Evolutionary conservation across 805 yeast species (phyloP), one percentile per base, ranked within the genome.

Genomic region (Scheffersomyces coipomensis): DNA sequence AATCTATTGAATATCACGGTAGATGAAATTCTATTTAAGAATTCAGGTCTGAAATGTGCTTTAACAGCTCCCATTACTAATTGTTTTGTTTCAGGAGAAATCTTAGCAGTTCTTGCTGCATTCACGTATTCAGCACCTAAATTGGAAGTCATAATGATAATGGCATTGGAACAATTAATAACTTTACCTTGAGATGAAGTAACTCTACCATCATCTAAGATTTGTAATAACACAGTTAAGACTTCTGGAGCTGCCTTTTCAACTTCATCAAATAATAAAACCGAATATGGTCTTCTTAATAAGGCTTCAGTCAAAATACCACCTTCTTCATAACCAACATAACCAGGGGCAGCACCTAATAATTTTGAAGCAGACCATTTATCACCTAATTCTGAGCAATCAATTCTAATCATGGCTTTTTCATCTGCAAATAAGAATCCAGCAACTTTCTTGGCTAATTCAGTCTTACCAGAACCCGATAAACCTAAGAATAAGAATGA

Each of bases 241-340:
- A 93, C 99, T 61, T 91, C 98, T 1, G 99, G 99, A 5, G 96
- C 96, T 13, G 99, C 99, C 66, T 93, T 93, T 60, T 93, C 99
- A 40, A 93, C 96, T 69, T 93, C 99, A 66, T 93, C 99, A 57
- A 93, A 93, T 45, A 93, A 73, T 29, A 93, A 76, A n/a, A 93
- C 99, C 5, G 97, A 88, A 68, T 93, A 93, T 40, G 99, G 99
- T 45, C 85, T 83, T 56, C 97, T 79, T 45, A 88, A 76, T 40
- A 93, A 74, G 48, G 93, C 96, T 55, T 93, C 95, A 5, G 99
- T 93, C 50, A 93, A 75, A 52, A 91, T 78, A 49, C 99, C 99
- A 62, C 99, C 99, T 63, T 93, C 97, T 60, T 90, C 97, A 62
- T 86, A 95, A 29, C 99, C 99, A 52, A 93, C 85, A 44, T 69